Percentiles rank a stretch among this genome's conserved stretches.
Conservation (phyloP, 257 asterid genomes). For the Anisodus acutangulus region DNA sequence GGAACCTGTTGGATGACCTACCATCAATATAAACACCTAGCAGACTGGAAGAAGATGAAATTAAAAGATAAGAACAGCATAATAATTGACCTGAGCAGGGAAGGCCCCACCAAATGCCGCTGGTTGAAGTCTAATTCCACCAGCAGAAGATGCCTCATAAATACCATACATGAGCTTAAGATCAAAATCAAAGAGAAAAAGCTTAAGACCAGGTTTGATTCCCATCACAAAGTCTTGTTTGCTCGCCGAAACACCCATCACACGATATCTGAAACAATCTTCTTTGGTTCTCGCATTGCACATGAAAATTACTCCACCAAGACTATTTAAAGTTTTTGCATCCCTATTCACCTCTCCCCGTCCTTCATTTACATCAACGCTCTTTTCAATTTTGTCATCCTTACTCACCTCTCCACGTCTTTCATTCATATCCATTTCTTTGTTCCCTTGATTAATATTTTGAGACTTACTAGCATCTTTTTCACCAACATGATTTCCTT, state of each 20-base stretch:
- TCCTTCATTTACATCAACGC: slow-evolving; percentile 44
- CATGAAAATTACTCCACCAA: slow-evolving; percentile 90
- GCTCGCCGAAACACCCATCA: slow-evolving; percentile 78
- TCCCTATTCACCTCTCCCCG: slow-evolving; percentile 24
- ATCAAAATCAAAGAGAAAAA: slow-evolving; percentile 90
- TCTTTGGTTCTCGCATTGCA: slow-evolving; percentile 91
- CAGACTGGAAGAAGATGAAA: slow-evolving; percentile 31
- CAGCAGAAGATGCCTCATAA: slow-evolving; percentile 79
- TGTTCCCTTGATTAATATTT: background rate
- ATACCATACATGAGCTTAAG: slow-evolving; percentile 86
- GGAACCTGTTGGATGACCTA: slow-evolving; percentile 60
- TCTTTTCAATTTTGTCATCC: slow-evolving; percentile 36
- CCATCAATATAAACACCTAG: slow-evolving; percentile 31
- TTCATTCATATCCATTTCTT: background rate
- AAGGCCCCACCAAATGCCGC: slow-evolving; percentile 83
- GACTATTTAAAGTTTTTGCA: slow-evolving; percentile 40
- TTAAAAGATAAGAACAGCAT: slow-evolving; percentile 3
- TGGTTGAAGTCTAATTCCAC: slow-evolving; percentile 91
- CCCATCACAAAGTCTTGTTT: slow-evolving; percentile 68
- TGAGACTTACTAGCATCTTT: slow-evolving; percentile 8
- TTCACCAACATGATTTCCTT: slow-evolving; percentile 29
- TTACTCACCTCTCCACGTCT: slow-evolving; percentile 28
- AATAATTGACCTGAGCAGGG: slow-evolving; percentile 77
- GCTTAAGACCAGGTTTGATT: slow-evolving; percentile 75
- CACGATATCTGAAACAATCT: slow-evolving; percentile 72